Conservation (phyloP, 768 basidiomycete species). For the Suillus occidentalis region DNA sequence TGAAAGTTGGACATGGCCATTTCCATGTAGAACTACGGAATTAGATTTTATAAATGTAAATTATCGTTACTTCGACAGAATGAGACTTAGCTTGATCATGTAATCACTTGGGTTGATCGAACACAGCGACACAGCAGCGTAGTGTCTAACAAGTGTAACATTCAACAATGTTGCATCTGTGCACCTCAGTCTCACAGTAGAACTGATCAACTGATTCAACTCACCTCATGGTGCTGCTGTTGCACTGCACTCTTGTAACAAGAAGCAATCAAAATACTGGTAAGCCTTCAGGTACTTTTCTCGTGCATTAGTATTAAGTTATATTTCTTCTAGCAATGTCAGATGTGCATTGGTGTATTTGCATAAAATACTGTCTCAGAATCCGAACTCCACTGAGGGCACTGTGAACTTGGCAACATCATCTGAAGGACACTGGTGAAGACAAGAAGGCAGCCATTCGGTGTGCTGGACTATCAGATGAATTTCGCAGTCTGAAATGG, state of each 20-base stretch:
- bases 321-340: background rate
- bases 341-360: background rate
- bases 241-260: too few relatives aligned
- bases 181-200: too few relatives aligned
- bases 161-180: too few relatives aligned
- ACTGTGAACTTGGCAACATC: background rate
- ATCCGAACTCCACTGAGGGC: too few relatives aligned
- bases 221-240: too few relatives aligned
- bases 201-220: too few relatives aligned
- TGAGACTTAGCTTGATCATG: background rate
- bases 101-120: too few relatives aligned
- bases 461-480: background rate
- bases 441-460: background rate
- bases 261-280: too few relatives aligned
- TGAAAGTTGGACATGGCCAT: background rate
- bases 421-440: background rate
- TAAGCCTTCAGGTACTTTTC: too few relatives aligned
- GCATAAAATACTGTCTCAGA: slow-evolving; percentile 11
- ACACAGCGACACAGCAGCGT: too few relatives aligned
- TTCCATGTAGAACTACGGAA: background rate
- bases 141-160: too few relatives aligned
- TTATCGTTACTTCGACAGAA: background rate
- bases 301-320: background rate
- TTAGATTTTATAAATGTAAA: background rate
- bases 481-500: background rate